phyloP scores from a whole-genome alignment of 768 basidiomycete species.

The Pisolithus tinctorius region DNA sequence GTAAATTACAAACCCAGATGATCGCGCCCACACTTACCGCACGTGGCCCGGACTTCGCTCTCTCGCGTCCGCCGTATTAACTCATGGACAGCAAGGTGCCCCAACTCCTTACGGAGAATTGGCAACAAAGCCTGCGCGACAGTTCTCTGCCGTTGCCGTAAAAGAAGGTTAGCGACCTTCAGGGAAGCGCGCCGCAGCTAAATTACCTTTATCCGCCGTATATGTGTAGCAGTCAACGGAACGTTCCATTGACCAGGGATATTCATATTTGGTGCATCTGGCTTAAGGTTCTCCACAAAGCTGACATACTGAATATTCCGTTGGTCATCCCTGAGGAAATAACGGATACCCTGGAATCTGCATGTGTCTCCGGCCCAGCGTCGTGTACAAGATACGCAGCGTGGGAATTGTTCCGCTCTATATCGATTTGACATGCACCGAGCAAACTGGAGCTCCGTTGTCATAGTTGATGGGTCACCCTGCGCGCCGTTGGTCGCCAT shows the following conservation, averaged over 20 bases:
- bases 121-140: conserved; percentile 66
- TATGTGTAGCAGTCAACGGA: conserved; percentile 40
- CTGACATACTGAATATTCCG: conserved; percentile 58
- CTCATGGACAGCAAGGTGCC: conserved; percentile 48
- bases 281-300: conserved; percentile 59
- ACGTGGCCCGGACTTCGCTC: conserved; percentile 77
- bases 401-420: conserved; percentile 63
- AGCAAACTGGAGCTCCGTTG: conserved; percentile 69
- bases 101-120: conserved; percentile 54
- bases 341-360: conserved; percentile 80
- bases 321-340: conserved; percentile 59
- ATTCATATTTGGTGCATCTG: conserved; percentile 53
- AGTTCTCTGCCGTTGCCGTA: conserved; percentile 44
- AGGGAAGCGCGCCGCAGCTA: neutral
- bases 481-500: conserved; percentile 23
- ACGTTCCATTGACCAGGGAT: conserved; percentile 65
- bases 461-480: conserved; percentile 29
- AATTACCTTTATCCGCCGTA: conserved; percentile 55
- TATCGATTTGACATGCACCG: conserved; percentile 84
- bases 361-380: conserved; percentile 87
- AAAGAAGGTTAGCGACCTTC: conserved; percentile 10
- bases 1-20: conserved; percentile 2
- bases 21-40: conserved; percentile 46
- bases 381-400: conserved; percentile 78
- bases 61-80: conserved; percentile 72